Percentiles rank a stretch among this genome's conserved stretches.
Evolutionary conservation across 257 asterid species (phyloP).

Genomic region (Phtheirospermum japonicum): DNA sequence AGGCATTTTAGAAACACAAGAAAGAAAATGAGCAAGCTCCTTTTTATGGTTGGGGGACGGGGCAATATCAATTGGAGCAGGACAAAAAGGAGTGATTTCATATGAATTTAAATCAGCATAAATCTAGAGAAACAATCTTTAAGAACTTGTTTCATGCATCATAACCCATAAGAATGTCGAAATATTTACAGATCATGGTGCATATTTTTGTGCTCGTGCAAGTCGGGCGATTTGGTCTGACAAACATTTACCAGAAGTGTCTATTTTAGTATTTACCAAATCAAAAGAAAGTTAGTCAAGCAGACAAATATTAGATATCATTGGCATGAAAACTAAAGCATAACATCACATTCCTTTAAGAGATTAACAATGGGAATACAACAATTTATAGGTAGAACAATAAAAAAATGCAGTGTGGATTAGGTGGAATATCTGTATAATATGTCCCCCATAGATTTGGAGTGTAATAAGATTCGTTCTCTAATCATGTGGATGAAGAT

Average conservation of each 20-base stretch:
- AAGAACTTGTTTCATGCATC: slow-evolving; percentile 1
- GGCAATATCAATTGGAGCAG: slow-evolving; percentile 2
- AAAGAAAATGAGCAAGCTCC: not conserved
- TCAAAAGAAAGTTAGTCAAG: not conserved
- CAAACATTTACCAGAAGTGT: not conserved
- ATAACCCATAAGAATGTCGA: not conserved
- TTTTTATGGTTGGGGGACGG: not conserved
- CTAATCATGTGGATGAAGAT: not conserved
- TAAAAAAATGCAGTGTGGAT: not conserved
- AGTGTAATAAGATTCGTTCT: not conserved
- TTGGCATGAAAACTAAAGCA: not conserved
- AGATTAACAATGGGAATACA: not conserved
- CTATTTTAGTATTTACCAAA: not conserved
- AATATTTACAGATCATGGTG: not conserved
- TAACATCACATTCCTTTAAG: not conserved
- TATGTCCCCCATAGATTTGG: not conserved
- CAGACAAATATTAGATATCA: not conserved
- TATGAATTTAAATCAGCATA: not conserved
- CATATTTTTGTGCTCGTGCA: not conserved
- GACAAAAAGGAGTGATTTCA: not conserved
- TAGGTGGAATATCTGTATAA: not conserved
- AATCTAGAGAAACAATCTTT: not conserved
- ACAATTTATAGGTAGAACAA: not conserved
- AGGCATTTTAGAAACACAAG: not conserved
- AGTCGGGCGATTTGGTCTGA: not conserved